Evolutionary conservation across 2,329 filamentous ascomycete genomes (phyloP), one percentile per base, ranked within the genome.

Genomic region (Tolypocladium sp.): DNA sequence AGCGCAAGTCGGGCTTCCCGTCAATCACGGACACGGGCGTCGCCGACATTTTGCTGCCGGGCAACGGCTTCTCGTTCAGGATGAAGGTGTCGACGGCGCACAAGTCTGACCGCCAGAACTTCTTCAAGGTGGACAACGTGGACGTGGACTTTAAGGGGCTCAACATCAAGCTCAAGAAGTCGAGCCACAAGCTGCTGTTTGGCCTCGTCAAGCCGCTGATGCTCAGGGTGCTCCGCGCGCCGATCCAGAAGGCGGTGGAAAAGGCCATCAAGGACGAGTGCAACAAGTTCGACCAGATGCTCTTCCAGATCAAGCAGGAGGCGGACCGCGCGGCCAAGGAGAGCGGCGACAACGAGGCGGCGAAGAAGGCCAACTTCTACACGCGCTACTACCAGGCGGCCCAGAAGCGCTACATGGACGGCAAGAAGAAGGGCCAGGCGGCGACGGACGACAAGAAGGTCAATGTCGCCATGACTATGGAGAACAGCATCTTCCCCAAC

Each of bases 41-140:
- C 38, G 87, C 89, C 76, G 92, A 97, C 71, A 86, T 99, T 67
- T 85, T 92, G 69, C 83, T 99, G 58, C 90, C 89, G 33, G 94
- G 92, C 38, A 84, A 89, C 51, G 94, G 94, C 41, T 88, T 99
- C 72, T 89, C 88, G 68, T 96, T 97, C 83, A 92, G 92, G 75
- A 85, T 97, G 70, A 90, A 91, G 71, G 82, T 96, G 66, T 90
- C 92, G 59, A 92, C 87, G 54, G 87, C 91, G 3, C 86, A 93
- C 57, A 84, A 87, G 70, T 81, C 79, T 25, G 92, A 96, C 68
- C 78, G 80, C 35, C 85, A 90, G 67, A 86, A 94, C 73, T 94
- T 96, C 77, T 93, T 97, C 84, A 97, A 96, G 83, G 83, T 97
- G 61, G 91, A 96, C 70, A 92, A 89, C 73, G 89, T 96, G 3